phyloP scores from a whole-genome alignment of 2,329 filamentous ascomycete species.

The Paraphoma chrysanthemicola region DNA sequence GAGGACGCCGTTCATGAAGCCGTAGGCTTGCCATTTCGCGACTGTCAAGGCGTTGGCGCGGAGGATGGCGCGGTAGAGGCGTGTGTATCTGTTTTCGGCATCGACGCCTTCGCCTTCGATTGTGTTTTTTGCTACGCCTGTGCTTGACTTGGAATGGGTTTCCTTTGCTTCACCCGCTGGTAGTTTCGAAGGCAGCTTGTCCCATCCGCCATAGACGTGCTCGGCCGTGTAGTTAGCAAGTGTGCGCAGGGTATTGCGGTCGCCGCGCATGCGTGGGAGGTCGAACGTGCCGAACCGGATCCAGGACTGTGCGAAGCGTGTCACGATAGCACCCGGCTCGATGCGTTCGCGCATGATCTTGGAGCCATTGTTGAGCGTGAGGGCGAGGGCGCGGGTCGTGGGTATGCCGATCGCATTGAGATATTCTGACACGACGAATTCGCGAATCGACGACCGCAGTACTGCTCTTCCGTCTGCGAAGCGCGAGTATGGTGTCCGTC shows the following conservation, averaged over 20 bases:
- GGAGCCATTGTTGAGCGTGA: constrained; percentile 70
- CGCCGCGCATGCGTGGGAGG: constrained; percentile 80
- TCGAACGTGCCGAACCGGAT: constrained; percentile 95
- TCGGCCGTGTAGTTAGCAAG: constrained; percentile 86
- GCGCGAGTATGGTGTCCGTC: constrained; percentile 90
- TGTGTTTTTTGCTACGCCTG: constrained; percentile 62
- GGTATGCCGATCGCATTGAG: constrained; percentile 87
- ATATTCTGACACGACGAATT: constrained; percentile 91
- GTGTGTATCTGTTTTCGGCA: constrained; percentile 84
- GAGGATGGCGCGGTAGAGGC: constrained; percentile 86
- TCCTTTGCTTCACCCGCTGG: constrained; percentile 57
- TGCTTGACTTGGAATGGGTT: constrained; percentile 50
- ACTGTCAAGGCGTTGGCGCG: constrained; percentile 87
- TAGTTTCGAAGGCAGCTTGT: constrained; percentile 72
- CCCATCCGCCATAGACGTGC: constrained; percentile 87
- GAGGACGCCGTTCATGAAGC: constrained; percentile 98
- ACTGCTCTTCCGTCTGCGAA: constrained; percentile 98
- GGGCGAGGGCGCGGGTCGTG: constrained; percentile 81
- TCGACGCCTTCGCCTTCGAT: constrained; percentile 72
- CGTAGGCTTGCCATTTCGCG: constrained; percentile 95
- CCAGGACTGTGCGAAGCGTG: constrained; percentile 91
- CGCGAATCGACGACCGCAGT: constrained; percentile 87
- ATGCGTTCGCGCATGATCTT: constrained; percentile 78
- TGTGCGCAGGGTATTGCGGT: constrained; percentile 74
- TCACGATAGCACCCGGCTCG: constrained; percentile 91